A percentile compares a stretch with the other conserved stretches of the same genome.
phyloP scores from a whole-genome alignment of 1,139 yeast species.

The Candida sp. region DNA sequence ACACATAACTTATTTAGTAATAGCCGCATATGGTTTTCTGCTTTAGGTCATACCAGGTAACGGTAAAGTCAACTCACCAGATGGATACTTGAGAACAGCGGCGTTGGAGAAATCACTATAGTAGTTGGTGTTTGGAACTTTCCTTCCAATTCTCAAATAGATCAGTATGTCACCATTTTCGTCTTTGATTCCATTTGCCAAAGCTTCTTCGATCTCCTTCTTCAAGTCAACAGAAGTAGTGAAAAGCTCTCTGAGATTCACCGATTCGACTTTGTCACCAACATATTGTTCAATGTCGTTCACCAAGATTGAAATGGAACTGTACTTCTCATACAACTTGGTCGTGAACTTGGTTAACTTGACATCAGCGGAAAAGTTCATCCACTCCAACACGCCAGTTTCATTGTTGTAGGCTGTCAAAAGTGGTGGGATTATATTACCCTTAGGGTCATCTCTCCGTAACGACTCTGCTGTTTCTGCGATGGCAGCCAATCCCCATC shows the following conservation, averaged over 20 bases:
- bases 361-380: constrained; percentile 10
- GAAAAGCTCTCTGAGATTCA: constrained; percentile 47
- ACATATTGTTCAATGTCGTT: constrained; percentile 82
- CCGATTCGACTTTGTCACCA: constrained; percentile 45
- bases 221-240: constrained; percentile 33
- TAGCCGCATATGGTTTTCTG: neutral
- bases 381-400: constrained; percentile 42
- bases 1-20: no score
- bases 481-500: constrained; percentile 95
- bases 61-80: constrained; percentile 52
- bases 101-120: constrained; percentile 64
- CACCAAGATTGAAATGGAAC: constrained; percentile 65
- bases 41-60: constrained; percentile 42
- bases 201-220: constrained; percentile 31
- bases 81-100: constrained; percentile 60
- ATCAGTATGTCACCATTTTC: constrained; percentile 40
- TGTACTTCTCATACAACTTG: constrained; percentile 21
- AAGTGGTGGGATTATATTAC: constrained; percentile 53
- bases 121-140: constrained; percentile 39
- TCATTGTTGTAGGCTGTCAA: constrained; percentile 30
- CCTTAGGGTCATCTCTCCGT: constrained; percentile 77
- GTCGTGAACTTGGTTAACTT: constrained; percentile 10
- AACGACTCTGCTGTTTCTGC: constrained; percentile 76
- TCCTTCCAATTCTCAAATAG: constrained; percentile 59
- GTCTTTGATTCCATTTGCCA: constrained; percentile 23